Base-by-base conservation (phyloP, 305 asterid genomes). In the Coffea humblotiana region DNA sequence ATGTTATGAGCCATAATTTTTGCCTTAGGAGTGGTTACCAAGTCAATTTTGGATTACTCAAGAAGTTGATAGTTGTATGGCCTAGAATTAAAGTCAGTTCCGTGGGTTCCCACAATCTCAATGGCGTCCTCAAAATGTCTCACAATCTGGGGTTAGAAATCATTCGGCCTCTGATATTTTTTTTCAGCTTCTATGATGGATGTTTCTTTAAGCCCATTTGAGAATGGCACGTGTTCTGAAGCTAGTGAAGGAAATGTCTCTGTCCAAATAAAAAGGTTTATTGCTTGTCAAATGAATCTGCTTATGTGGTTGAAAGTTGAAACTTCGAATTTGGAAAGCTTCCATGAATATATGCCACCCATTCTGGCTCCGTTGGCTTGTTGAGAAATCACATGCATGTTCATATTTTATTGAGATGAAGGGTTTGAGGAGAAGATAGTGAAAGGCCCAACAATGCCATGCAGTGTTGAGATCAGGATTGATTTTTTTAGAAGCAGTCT, bases 41-140 rank as follows among this genome's bases (percentile, higher is more conserved):
- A 75, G 89, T 86, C 88, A 84, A 78, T 80, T 73, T 83, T 82
- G 66, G 68, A 78, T 76, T 58, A 61, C 74, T 71, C 66, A 75
- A 77, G 78, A 65, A 79, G 73, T n/a, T 49, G 73, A 49, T 37
- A 76, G 78, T 78, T 86, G 86, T 76, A 80, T 86, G 89, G 89
- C 72, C 77, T 13, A 80, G 70, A 84, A 79, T 86, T 78, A 86
- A 86, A 86, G 88, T 48, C 74, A 40, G 19, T 64, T 64, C 35
- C 4, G 2, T 75, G 27, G 79, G 52, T 67, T 16, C 84, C 87
- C 81, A 77, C 81, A 73, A 76, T 60, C 66, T 54, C 23, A 75
- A 60, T 75, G 58, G 54, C 75, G 65, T 40, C 83, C 85, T 73
- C 75, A 25, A 83, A 3, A 78, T 27, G 68, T 80, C 27, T 81